Base-by-base conservation (phyloP, 2,329 filamentous ascomycete genomes). In the Blastomyces silverae region DNA sequence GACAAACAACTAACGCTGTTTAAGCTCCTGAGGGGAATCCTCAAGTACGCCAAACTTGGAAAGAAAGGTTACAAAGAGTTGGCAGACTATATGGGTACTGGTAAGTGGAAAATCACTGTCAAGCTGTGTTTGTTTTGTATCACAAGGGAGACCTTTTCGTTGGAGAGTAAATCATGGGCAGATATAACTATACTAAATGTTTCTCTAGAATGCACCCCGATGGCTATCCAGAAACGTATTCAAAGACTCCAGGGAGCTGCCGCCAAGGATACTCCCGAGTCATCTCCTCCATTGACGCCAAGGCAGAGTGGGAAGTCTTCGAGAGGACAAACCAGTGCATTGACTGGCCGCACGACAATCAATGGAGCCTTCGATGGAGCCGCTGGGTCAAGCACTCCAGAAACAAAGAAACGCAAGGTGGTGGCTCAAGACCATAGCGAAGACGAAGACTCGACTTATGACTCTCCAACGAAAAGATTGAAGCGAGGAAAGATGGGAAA, bases 1-100 rank as follows among this genome's bases (percentile, higher is more conserved):
- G n/a, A 25, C 8, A 31, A 22, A 50, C n/a, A 44, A 17, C 31
- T 42, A 50, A 48, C 28, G n/a, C 15, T 31, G 22, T 1, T 22
- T 10, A n/a, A 60, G 71, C 68, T 72, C 10, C 67, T 73, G 2
- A 31, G 69, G 7, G 66, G 62, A 2, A 69, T 73, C 46, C 52
- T 72, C 2, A 17, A 61, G 2, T 68, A 64, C 1, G 64, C 63
- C 0, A 67, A 66, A 6, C 28, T 46, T 8, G 39, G 28, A 25
- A 70, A 69, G 31, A 20, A 67, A 20, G 69, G 71, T 28, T 61
- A 65, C 48, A n/a, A 64, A 10, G 67, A 65, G 0, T 34, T 73
- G 8, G 71, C 71, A 0, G 57, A 67, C 6, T 68, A 65, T 37
- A 71, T 73, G 70, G 70, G 70, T 2, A 37, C 25, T 44, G 61